Percentiles rank a stretch among this genome's conserved stretches.
These are phyloP conservation scores for Auricularia heimuer DNA, from an alignment of 768 basidiomycete genomes.

Conservation along the genomic window DNA sequence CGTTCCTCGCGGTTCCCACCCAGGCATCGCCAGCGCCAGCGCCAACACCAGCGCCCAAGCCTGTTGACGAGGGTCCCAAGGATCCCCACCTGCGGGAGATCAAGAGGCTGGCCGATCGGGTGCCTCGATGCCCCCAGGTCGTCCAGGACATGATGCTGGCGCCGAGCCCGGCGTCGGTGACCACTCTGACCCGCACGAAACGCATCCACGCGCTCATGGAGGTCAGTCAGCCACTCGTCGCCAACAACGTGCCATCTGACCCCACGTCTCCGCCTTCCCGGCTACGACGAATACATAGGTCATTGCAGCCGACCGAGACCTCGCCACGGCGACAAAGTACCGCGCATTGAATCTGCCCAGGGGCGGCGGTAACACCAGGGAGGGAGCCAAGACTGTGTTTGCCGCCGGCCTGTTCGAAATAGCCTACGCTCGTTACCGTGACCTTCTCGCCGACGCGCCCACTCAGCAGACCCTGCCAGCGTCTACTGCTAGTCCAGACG, in stretches of 20 bases:
- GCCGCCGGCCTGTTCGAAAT: not conserved
- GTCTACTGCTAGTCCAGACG: no score
- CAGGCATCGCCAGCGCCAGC: not conserved
- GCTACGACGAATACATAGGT: not conserved
- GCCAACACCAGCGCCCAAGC: not conserved
- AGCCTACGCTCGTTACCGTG: not conserved
- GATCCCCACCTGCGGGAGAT: not conserved
- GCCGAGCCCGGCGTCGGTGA: not conserved
- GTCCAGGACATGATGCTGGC: not conserved
- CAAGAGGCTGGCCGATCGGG: not conserved
- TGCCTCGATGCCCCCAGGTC: not conserved
- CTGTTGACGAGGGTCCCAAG: not conserved
- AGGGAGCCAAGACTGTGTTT: not conserved
- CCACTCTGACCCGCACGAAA: not conserved
- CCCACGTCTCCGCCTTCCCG: not conserved
- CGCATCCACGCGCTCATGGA: constrained; percentile 2
- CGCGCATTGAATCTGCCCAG: not conserved
- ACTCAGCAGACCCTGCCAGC: no score
- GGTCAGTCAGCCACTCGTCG: not conserved
- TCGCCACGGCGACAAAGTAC: not conserved
- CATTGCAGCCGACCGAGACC: not conserved
- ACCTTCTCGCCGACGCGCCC: not conserved
- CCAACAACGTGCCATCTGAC: not conserved
- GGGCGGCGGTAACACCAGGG: not conserved
- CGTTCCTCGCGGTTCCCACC: not conserved